A percentile compares a stretch with the other conserved stretches of the same genome.
These are phyloP conservation scores for Talaromyces albobiverticillius DNA, from an alignment of 2,329 filamentous ascomycete genomes.

Conservation along the genomic window DNA sequence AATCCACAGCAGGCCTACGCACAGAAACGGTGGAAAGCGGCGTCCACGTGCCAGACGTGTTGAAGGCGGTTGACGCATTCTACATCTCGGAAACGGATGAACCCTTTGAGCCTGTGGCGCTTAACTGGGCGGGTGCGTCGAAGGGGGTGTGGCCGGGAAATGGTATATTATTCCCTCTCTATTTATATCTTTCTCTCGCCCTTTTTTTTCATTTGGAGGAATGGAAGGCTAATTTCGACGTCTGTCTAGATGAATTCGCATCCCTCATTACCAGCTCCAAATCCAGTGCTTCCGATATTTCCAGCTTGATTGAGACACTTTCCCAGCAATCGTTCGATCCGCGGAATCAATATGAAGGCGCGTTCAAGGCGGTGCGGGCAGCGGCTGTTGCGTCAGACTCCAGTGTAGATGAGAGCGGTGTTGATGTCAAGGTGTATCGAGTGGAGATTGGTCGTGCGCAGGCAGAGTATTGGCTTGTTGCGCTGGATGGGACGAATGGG, in stretches of 20 bases:
- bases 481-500: constrained; percentile 56
- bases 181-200: no score
- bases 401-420: constrained; percentile 29
- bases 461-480: constrained; percentile 77
- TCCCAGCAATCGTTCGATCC: constrained; percentile 71
- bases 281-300: constrained; percentile 27
- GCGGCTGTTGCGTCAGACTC: constrained; percentile 22
- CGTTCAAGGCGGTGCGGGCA: constrained; percentile 53
- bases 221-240: no score
- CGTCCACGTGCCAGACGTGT: constrained; percentile 59
- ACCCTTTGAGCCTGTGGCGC: constrained; percentile 72
- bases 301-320: constrained; percentile 56
- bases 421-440: constrained; percentile 72
- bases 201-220: no score
- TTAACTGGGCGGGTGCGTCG: constrained; percentile 52
- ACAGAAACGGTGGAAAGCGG: constrained; percentile 41
- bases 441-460: constrained; percentile 62
- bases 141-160: constrained; percentile 33
- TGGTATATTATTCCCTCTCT: constrained; percentile 24
- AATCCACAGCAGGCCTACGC: constrained; percentile 17
- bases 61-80: constrained; percentile 59
- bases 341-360: constrained; percentile 61
- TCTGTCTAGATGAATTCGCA: constrained; percentile 63
- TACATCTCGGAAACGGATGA: constrained; percentile 84
- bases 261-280: constrained; percentile 51